phyloP scores from a whole-genome alignment of 1,139 yeast genomes.

The Geotrichum australiense region DNA sequence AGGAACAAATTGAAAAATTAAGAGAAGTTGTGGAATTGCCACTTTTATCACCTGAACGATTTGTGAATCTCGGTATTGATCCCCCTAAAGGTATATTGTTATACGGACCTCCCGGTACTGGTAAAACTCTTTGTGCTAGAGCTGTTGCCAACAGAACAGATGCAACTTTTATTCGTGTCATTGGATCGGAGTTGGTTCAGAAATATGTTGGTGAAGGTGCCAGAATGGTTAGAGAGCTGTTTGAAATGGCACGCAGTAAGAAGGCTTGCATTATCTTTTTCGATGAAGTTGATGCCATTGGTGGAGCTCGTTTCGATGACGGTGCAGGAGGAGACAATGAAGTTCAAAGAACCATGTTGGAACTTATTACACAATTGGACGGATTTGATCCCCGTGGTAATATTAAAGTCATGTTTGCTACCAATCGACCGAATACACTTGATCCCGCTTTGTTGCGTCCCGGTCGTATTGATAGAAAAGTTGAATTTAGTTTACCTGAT shows the following conservation, averaged over 20 bases:
- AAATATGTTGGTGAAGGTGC: constrained; percentile 99
- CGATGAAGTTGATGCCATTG: constrained; percentile 97
- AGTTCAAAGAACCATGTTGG: constrained; percentile 98
- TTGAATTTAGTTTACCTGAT: constrained; percentile 93
- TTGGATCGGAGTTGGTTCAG: constrained; percentile 96
- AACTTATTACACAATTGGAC: constrained; percentile 90
- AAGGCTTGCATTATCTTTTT: constrained; percentile 94
- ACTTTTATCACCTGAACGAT: constrained; percentile 87
- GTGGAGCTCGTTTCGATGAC: constrained; percentile 97
- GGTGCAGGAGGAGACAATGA: constrained; percentile 99
- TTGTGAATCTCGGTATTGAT: constrained; percentile 92
- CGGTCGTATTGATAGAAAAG: constrained; percentile 97
- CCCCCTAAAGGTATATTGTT: constrained; percentile 96
- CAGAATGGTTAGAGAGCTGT: constrained; percentile 95
- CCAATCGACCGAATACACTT: constrained; percentile 93
- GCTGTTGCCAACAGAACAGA: constrained; percentile 99
- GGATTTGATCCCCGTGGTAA: constrained; percentile 98
- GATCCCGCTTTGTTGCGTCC: constrained; percentile 98
- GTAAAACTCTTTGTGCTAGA: constrained; percentile 94
- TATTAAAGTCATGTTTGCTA: constrained; percentile 98
- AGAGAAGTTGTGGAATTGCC: constrained; percentile 98
- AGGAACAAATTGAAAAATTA: constrained; percentile 93
- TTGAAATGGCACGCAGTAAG: constrained; percentile 97
- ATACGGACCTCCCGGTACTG: constrained; percentile 99
- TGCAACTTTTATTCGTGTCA: constrained; percentile 95